phyloP scores from a whole-genome alignment of 768 basidiomycete genomes.

The Tylopilus rubrobrunneus region DNA sequence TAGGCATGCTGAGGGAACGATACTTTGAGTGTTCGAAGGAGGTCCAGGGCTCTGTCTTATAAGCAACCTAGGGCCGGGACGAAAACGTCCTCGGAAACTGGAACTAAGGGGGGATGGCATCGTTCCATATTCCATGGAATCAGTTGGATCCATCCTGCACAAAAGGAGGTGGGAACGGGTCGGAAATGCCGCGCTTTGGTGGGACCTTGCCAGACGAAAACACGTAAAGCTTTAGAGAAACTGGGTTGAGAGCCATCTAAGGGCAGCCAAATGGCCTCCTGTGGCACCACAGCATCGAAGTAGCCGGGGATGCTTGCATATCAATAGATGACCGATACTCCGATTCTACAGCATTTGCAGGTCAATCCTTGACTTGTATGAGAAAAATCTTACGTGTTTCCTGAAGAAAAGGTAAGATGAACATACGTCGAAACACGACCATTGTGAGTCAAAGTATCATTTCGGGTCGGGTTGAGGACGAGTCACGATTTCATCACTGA shows the following conservation, averaged over 20 bases:
- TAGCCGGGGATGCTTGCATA: not conserved
- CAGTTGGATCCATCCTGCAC: conserved; percentile 18
- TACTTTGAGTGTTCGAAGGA: conserved; percentile 10
- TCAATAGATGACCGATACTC: not conserved
- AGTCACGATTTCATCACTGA: not conserved
- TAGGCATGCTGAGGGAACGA: conserved; percentile 14
- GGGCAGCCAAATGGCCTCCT: not conserved
- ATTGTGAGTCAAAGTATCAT: not conserved
- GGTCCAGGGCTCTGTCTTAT: no score
- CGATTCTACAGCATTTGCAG: not conserved
- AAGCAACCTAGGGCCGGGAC: not conserved
- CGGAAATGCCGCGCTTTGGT: not conserved
- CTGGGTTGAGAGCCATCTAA: not conserved
- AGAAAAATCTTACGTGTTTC: not conserved
- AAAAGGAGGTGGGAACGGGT: not conserved
- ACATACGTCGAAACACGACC: not conserved
- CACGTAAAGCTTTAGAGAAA: not conserved
- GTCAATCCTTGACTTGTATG: not conserved
- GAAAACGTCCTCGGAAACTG: not conserved
- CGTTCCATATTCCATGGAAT: not conserved
- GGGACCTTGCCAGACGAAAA: not conserved
- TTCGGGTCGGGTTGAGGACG: not conserved
- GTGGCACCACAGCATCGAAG: not conserved
- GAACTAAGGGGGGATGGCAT: not conserved
- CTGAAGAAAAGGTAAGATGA: not conserved